These are phyloP conservation scores for Beauveria scarabaeidicola DNA, from an alignment of 2,329 filamentous ascomycete species.

Conservation along the genomic window DNA sequence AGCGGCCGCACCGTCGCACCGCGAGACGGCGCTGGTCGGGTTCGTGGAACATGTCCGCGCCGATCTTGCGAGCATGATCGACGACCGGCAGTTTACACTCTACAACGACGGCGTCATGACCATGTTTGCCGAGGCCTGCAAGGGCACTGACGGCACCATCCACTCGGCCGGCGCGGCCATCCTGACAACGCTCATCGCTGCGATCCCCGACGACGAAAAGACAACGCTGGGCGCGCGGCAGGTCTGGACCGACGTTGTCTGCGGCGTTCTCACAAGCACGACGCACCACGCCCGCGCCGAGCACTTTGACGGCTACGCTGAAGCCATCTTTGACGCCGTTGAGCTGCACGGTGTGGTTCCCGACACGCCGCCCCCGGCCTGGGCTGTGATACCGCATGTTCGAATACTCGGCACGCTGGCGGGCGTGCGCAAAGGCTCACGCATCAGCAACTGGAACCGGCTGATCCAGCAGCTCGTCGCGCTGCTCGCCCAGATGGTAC, in stretches of 20 bases:
- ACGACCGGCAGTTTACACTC: constrained; percentile 51
- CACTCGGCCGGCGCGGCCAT: constrained; percentile 52
- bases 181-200: constrained; percentile 41
- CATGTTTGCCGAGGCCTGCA: constrained; percentile 77
- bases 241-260: constrained; percentile 57
- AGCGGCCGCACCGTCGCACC: constrained; percentile 67
- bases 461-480: constrained; percentile 50
- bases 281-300: constrained; percentile 73
- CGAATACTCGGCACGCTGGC: constrained; percentile 58
- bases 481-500: constrained; percentile 41
- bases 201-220: constrained; percentile 42
- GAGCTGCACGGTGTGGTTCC: constrained; percentile 20
- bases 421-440: constrained; percentile 73
- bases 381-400: constrained; percentile 40
- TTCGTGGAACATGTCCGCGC: constrained; percentile 66
- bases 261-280: constrained; percentile 69
- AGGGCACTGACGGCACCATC: constrained; percentile 50
- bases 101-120: constrained; percentile 88
- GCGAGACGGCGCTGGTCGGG: constrained; percentile 60
- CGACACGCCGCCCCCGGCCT: constrained; percentile 19
- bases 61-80: constrained; percentile 50
- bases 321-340: constrained; percentile 48
- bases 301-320: constrained; percentile 61
- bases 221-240: constrained; percentile 35
- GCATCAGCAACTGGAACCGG: constrained; percentile 63